Evolutionary conservation across 192 early-diverging fungal species (phyloP).

Genomic region (Piromyces finnis): DNA sequence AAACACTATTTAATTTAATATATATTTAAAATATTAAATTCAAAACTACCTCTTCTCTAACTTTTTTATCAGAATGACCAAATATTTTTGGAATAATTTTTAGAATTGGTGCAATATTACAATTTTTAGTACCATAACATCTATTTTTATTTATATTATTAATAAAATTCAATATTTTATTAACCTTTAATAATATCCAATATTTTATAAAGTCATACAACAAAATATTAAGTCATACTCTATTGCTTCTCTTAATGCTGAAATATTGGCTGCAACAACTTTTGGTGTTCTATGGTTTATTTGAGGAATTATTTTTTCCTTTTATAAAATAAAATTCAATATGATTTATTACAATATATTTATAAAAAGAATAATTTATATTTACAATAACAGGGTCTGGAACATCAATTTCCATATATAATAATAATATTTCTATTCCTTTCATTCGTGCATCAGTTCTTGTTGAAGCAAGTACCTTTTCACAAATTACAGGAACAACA

Average conservation of each 20-base stretch:
- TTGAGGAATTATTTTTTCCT: constrained; percentile 59
- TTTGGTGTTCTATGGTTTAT: constrained; percentile 83
- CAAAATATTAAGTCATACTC: background rate
- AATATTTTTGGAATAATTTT: constrained; percentile 80
- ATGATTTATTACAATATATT: too few relatives aligned
- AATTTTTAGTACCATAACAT: constrained; percentile 61
- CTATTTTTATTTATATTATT: constrained; percentile 9
- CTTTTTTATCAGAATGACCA: constrained; percentile 81
- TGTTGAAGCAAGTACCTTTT: constrained; percentile 72
- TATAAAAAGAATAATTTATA: too few relatives aligned
- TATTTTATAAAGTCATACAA: too few relatives aligned
- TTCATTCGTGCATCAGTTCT: constrained; percentile 61
- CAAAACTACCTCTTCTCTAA: constrained; percentile 74
- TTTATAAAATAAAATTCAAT: too few relatives aligned
- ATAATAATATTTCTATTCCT: constrained; percentile 58
- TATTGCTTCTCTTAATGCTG: constrained; percentile 11
- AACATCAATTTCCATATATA: constrained; percentile 75
- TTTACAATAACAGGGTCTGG: constrained; percentile 74
- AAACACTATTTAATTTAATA: too few relatives aligned
- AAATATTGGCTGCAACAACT: constrained; percentile 55
- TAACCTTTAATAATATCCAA: too few relatives aligned
- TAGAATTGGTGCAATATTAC: constrained; percentile 65
- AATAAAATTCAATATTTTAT: too few relatives aligned
- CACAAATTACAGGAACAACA: constrained; percentile 12
- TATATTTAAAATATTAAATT: background rate